Percentiles rank a stretch among this genome's conserved stretches.
phyloP scores from a whole-genome alignment of 176 grass and related monocot species.

The Zoysia japonica region DNA sequence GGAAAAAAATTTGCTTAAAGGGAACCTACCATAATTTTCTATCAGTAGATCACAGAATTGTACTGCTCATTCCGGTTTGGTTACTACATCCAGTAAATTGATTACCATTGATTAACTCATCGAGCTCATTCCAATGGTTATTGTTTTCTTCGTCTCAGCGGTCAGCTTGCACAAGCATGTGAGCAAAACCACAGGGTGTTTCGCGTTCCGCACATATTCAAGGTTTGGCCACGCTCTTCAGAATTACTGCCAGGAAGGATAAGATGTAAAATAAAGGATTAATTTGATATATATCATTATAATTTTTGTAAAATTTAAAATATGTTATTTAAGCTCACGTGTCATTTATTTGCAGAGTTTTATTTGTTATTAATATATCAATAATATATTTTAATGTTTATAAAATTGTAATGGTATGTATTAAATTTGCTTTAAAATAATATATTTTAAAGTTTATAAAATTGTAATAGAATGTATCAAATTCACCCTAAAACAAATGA shows the following conservation, averaged over 20 bases:
- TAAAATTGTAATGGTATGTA: too few relatives aligned
- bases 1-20: conserved; percentile 10
- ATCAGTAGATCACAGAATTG: conserved; percentile 16
- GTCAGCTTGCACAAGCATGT: too few relatives aligned
- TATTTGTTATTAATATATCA: too few relatives aligned
- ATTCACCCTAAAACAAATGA: too few relatives aligned
- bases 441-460: too few relatives aligned
- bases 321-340: too few relatives aligned
- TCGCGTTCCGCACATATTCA: not conserved
- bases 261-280: not conserved
- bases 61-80: not conserved
- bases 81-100: not conserved
- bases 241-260: not conserved
- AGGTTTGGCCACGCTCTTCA: not conserved
- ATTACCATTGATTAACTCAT: not conserved
- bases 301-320: too few relatives aligned
- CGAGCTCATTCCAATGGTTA: not conserved
- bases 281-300: too few relatives aligned
- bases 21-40: not conserved
- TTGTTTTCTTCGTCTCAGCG: not conserved
- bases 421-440: too few relatives aligned
- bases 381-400: too few relatives aligned
- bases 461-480: too few relatives aligned
- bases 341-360: too few relatives aligned
- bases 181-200: not conserved